Conservation (phyloP, 306 rosid genomes). For the Senna siamea region DNA sequence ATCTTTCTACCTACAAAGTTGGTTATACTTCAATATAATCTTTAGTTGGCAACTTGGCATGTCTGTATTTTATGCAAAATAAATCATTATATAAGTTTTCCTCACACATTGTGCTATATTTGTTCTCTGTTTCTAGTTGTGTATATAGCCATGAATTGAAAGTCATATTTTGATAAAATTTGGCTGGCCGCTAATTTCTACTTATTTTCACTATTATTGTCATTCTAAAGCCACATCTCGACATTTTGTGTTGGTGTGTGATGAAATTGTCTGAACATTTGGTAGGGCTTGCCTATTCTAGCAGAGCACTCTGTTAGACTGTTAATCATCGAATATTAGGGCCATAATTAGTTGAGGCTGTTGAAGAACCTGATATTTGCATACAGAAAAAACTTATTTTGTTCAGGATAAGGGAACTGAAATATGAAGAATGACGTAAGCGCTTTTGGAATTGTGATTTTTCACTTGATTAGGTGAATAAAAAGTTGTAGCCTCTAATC, state of each 20-base stretch:
- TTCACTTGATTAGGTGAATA: constrained; percentile 28
- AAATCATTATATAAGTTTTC: not conserved
- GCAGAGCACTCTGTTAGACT: constrained; percentile 1
- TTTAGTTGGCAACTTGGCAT: too few relatives aligned
- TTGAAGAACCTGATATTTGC: too few relatives aligned
- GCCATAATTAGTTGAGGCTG: too few relatives aligned
- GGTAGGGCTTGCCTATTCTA: constrained; percentile 8
- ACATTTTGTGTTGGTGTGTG: not conserved
- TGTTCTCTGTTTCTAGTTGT: constrained; percentile 1
- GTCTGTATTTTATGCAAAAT: not conserved
- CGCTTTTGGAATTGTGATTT: not conserved
- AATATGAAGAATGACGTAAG: constrained; percentile 1
- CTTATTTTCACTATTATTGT: not conserved
- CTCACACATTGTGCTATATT: not conserved
- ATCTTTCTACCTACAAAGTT: not conserved
- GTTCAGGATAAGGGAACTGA: constrained; percentile 2
- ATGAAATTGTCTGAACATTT: constrained; percentile 6
- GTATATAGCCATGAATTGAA: not conserved
- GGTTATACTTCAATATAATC: not conserved
- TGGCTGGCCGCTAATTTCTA: constrained; percentile 5
- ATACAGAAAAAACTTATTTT: constrained; percentile 1
- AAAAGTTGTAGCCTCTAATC: constrained; percentile 1
- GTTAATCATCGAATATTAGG: too few relatives aligned
- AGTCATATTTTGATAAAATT: not conserved
- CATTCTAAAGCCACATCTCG: too few relatives aligned